These are phyloP conservation scores for Apophysomyces sp. DNA, from an alignment of 371 early-diverging fungal genomes.

Conservation along the genomic window DNA sequence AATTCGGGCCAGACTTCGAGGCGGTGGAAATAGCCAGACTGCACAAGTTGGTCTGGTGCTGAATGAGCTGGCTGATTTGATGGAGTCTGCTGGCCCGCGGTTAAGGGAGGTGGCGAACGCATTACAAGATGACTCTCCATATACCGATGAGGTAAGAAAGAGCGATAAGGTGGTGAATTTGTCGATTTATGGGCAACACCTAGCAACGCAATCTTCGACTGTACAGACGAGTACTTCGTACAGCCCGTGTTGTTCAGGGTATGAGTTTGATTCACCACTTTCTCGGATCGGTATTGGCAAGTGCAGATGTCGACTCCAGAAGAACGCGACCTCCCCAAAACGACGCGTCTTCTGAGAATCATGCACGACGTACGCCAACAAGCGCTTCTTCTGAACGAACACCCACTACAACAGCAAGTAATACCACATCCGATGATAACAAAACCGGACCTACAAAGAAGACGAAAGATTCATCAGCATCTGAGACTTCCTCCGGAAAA, in stretches of 20 bases:
- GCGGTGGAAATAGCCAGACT: slow-evolving; percentile 32
- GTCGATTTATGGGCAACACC: not conserved
- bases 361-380: slow-evolving; percentile 5
- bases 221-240: slow-evolving; percentile 25
- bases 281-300: slow-evolving; percentile 44
- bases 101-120: slow-evolving; percentile 33
- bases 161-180: not conserved
- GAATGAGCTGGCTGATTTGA: slow-evolving; percentile 39
- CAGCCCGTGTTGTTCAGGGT: slow-evolving; percentile 48
- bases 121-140: slow-evolving; percentile 17
- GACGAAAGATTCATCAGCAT: not conserved
- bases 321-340: slow-evolving; percentile 8
- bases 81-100: slow-evolving; percentile 32
- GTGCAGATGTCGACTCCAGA: slow-evolving; percentile 33
- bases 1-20: slow-evolving; percentile 35
- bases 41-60: slow-evolving; percentile 44
- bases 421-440: not conserved
- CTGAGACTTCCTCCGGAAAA: not conserved
- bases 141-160: slow-evolving; percentile 1
- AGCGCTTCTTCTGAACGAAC: not conserved
- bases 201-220: slow-evolving; percentile 10
- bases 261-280: slow-evolving; percentile 49
- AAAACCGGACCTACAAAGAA: slow-evolving; percentile 1
- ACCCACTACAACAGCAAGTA: not conserved
- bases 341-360: not conserved